Evolutionary conservation across 2,329 filamentous ascomycete genomes (phyloP).

Genomic region (Aspergillus spinulosporus): DNA sequence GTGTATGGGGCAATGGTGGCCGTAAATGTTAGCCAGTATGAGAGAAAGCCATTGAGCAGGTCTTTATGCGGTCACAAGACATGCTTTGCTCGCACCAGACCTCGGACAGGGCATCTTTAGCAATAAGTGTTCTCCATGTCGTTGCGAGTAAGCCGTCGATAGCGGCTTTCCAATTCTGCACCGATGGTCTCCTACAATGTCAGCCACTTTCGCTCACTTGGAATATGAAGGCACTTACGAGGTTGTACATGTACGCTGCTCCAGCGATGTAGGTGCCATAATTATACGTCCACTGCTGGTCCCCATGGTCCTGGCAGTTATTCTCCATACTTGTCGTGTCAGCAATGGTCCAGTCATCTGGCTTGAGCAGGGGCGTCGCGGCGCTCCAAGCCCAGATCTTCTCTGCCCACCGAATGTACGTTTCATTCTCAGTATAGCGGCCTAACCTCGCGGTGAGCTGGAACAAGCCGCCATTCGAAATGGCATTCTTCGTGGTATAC

Average conservation of each 20-base stretch:
- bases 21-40: slow-evolving; percentile 65
- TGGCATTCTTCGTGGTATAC: slow-evolving; percentile 59
- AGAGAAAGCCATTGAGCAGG: slow-evolving; percentile 72
- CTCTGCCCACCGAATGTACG: slow-evolving; percentile 76
- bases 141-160: slow-evolving; percentile 59
- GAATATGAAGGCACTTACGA: slow-evolving; percentile 36
- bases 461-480: slow-evolving; percentile 60
- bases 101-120: slow-evolving; percentile 63
- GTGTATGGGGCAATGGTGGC: slow-evolving; percentile 64
- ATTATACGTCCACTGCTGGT: slow-evolving; percentile 61
- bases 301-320: slow-evolving; percentile 54
- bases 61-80: slow-evolving; percentile 69
- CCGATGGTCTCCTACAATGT: slow-evolving; percentile 40
- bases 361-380: slow-evolving; percentile 53
- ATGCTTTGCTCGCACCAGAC: slow-evolving; percentile 62
- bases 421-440: slow-evolving; percentile 74
- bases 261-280: slow-evolving; percentile 58
- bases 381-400: slow-evolving; percentile 63
- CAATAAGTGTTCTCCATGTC: slow-evolving; percentile 53
- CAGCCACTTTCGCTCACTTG: slow-evolving; percentile 12
- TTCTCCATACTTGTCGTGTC: slow-evolving; percentile 53
- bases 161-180: slow-evolving; percentile 57
- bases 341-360: slow-evolving; percentile 56
- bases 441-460: slow-evolving; percentile 67
- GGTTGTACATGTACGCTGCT: slow-evolving; percentile 59